phyloP scores from a whole-genome alignment of 495 filamentous ascomycete species.

The Talaromyces liani region DNA sequence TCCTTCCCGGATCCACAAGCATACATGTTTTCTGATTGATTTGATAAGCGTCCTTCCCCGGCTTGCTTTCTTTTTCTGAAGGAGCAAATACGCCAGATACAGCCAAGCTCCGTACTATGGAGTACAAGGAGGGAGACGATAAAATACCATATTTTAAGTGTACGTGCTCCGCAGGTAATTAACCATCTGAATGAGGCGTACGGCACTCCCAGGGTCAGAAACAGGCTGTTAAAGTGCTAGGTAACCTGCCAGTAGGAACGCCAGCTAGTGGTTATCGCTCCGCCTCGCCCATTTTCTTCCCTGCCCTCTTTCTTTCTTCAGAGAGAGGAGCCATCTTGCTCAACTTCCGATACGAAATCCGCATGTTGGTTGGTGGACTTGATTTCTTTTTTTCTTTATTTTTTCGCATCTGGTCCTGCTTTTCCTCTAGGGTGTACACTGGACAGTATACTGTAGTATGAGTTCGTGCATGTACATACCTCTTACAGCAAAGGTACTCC shows the following conservation, averaged over 20 bases:
- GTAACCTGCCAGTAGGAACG: neutral
- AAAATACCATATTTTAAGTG: neutral
- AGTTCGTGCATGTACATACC: neutral
- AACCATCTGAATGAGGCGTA: neutral
- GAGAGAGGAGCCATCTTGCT: neutral
- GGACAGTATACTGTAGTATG: neutral
- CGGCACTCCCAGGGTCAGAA: neutral
- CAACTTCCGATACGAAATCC: neutral
- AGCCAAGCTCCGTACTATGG: neutral
- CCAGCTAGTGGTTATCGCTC: neutral
- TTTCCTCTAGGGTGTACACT: neutral
- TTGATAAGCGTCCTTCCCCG: neutral
- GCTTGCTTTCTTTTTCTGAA: neutral
- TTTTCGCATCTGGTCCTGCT: neutral
- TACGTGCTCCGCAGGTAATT: neutral
- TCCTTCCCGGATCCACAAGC: neutral
- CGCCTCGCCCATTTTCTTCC: neutral
- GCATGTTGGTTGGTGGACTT: neutral
- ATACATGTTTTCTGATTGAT: neutral
- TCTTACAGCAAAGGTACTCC: neutral
- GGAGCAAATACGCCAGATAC: neutral
- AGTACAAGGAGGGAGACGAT: neutral
- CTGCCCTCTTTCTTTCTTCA: neutral
- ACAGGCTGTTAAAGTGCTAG: neutral
- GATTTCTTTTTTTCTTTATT: neutral